Base-by-base conservation (phyloP, 768 basidiomycete species). In the Tremella fuciformis region DNA sequence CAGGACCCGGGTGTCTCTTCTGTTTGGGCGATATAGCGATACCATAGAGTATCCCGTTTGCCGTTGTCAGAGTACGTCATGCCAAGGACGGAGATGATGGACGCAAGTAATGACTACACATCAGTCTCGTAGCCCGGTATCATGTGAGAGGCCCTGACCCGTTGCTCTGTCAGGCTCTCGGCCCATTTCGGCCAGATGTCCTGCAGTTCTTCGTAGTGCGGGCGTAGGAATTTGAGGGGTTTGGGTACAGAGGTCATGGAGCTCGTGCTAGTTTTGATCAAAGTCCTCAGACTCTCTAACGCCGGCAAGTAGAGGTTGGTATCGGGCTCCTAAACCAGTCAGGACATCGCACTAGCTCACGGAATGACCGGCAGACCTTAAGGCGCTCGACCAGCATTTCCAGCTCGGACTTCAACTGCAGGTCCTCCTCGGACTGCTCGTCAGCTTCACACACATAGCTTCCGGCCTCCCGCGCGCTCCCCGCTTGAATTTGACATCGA, bases 1-100 rank as follows among this genome's bases (percentile, higher is more conserved):
- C 96, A 99, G 29, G 86, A 83, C n/a, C 94, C 93, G 0, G 96
- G 93, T 18, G 26, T 29, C 65, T 91, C 89, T 67, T 80, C 80
- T 13, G 77, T 73, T 16, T 85, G 84, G 7, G 89, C 87, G 37
- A 92, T 82, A 19, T 98, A 83, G 48, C 93, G 88, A 79, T 96
- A 98, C 62, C 86, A 85, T 25, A 99, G 85, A 1, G 96, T 99
- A 57, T 94, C 94, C 50, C 96, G 87, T 40, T 91, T 91, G 79
- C 96, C 86, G 16, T 91, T 93, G 79, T 99, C 96, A 8, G 93
- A 97, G 76, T 98, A 98, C 7, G 96, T 99, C 96, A 99, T 99
- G 7, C 94, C 96, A 46, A 99, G 86, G 6, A 97, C 94, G 39
- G 94, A 97, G 24, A 99, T 83, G 60, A 99, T 97, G 69, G 97